Conservation (phyloP, 1,284 basidiomycete genomes). For the Bjerkandera adusta region DNA sequence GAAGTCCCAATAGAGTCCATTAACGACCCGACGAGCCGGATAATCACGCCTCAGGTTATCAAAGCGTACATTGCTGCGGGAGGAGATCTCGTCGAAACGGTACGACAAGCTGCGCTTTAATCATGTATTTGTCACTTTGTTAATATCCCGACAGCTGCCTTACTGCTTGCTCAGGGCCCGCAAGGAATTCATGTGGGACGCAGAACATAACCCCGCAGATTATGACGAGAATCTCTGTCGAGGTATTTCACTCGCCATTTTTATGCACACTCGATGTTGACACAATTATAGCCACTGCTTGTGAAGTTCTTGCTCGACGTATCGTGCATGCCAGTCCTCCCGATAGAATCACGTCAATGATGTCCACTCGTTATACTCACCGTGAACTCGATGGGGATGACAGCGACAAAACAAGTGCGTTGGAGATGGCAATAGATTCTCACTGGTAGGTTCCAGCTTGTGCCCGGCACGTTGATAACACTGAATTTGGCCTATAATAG, state of each 20-base stretch:
- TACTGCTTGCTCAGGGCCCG: conserved; percentile 82
- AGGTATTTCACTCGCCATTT: conserved; percentile 41
- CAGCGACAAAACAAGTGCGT: conserved; percentile 71
- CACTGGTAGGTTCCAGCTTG: conserved; percentile 53
- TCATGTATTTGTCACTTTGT: neutral
- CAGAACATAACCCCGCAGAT: conserved; percentile 73
- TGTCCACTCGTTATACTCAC: conserved; percentile 78
- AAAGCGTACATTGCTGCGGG: conserved; percentile 63
- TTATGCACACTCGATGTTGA: neutral
- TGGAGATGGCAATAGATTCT: conserved; percentile 84
- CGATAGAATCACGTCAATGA: conserved; percentile 65
- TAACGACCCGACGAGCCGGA: conserved; percentile 63
- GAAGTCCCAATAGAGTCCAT: conserved; percentile 66
- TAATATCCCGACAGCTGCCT: conserved; percentile 58
- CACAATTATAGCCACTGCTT: conserved; percentile 62
- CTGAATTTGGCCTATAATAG: conserved; percentile 34
- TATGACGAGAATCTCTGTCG: conserved; percentile 83
- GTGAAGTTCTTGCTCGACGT: conserved; percentile 84
- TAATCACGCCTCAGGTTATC: conserved; percentile 72
- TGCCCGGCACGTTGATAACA: conserved; percentile 7
- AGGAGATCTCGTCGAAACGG: conserved; percentile 78
- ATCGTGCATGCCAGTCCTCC: conserved; percentile 68
- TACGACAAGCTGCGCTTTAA: conserved; percentile 40
- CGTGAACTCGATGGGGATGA: conserved; percentile 74
- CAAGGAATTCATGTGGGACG: conserved; percentile 76